phyloP scores from a whole-genome alignment of 2,329 filamentous ascomycete species.

The Exserohilum turcica region DNA sequence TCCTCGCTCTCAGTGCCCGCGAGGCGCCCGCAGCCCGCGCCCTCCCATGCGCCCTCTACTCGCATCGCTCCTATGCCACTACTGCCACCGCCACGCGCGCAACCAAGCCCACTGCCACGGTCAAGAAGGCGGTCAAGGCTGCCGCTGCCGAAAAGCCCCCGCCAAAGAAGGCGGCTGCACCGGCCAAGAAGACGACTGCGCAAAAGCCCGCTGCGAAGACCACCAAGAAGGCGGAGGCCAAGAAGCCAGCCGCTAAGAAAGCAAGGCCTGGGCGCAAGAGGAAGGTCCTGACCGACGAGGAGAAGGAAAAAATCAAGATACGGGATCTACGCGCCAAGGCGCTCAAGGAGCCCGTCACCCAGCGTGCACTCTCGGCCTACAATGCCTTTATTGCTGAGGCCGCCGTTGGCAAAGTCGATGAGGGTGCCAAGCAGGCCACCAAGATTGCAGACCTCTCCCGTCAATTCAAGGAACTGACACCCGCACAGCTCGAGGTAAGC shows the following conservation, averaged over 20 bases:
- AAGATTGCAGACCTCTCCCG: slow-evolving; percentile 5
- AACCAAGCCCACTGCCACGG: slow-evolving; percentile 41
- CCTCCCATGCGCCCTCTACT: slow-evolving; percentile 26
- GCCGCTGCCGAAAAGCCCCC: slow-evolving; percentile 29
- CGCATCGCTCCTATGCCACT: slow-evolving; percentile 44
- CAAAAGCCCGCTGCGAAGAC: slow-evolving; percentile 22
- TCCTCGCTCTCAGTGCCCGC: slow-evolving; percentile 31
- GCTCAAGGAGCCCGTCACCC: slow-evolving; percentile 39
- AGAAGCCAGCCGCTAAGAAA: slow-evolving; percentile 29
- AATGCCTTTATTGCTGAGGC: slow-evolving; percentile 35
- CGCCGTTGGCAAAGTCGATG: slow-evolving; percentile 3
- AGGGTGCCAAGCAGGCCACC: background rate
- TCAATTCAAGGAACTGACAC: slow-evolving; percentile 36
- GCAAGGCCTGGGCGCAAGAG: slow-evolving; percentile 11
- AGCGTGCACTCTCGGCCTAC: slow-evolving; percentile 20
- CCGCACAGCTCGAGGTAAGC: slow-evolving; percentile 46
- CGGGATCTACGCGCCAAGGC: slow-evolving; percentile 46
- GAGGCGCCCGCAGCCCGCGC: slow-evolving; percentile 22
- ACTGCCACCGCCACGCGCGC: slow-evolving; percentile 40
- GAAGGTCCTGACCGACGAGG: slow-evolving; percentile 35
- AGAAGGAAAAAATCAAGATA: slow-evolving; percentile 37
- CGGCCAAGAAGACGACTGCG: slow-evolving; percentile 31
- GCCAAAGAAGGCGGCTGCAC: slow-evolving; percentile 33
- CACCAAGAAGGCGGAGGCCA: slow-evolving; percentile 17
- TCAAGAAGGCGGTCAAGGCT: slow-evolving; percentile 37